Evolutionary conservation across 176 grass and related monocot species (phyloP).

Genomic region (Aegilops bicornis): DNA sequence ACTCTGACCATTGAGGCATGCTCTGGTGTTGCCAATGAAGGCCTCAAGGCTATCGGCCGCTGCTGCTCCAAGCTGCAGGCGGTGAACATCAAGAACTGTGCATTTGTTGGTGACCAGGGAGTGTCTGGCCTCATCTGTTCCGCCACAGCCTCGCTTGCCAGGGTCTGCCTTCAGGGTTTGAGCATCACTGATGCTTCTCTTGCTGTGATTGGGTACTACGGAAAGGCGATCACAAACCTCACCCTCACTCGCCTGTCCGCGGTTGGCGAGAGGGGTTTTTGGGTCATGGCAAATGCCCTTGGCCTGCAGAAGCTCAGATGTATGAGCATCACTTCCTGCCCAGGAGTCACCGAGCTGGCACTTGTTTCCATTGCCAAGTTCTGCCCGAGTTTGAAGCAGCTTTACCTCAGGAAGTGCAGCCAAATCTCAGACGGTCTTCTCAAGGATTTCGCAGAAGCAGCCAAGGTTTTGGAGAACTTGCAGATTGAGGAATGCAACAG

Average conservation of each 20-base stretch:
- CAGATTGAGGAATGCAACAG: constrained; percentile 80
- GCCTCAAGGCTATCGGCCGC: constrained; percentile 56
- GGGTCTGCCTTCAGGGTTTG: constrained; percentile 69
- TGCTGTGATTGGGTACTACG: constrained; percentile 78
- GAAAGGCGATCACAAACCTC: constrained; percentile 69
- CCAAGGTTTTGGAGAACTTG: constrained; percentile 60
- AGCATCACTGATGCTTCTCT: constrained; percentile 80
- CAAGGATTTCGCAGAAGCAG: constrained; percentile 59
- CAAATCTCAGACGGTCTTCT: constrained; percentile 68
- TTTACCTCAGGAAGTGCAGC: constrained; percentile 65
- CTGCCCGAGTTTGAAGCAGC: constrained; percentile 69
- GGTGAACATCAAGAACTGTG: constrained; percentile 78
- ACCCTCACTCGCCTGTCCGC: constrained; percentile 52
- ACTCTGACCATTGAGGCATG: constrained; percentile 58
- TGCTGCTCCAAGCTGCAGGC: constrained; percentile 68
- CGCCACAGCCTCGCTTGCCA: constrained; percentile 47
- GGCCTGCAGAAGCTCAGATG: constrained; percentile 81
- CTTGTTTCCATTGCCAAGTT: constrained; percentile 70
- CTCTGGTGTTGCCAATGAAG: constrained; percentile 58
- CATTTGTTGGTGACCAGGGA: constrained; percentile 65
- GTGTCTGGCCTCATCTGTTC: constrained; percentile 69
- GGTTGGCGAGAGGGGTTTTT: constrained; percentile 85
- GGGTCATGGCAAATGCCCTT: constrained; percentile 95
- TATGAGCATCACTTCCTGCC: constrained; percentile 61
- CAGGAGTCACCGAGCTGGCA: constrained; percentile 72